Evolutionary conservation across 2,329 filamentous ascomycete species (phyloP).

Genomic region (Phyllosticta citribraziliensis): DNA sequence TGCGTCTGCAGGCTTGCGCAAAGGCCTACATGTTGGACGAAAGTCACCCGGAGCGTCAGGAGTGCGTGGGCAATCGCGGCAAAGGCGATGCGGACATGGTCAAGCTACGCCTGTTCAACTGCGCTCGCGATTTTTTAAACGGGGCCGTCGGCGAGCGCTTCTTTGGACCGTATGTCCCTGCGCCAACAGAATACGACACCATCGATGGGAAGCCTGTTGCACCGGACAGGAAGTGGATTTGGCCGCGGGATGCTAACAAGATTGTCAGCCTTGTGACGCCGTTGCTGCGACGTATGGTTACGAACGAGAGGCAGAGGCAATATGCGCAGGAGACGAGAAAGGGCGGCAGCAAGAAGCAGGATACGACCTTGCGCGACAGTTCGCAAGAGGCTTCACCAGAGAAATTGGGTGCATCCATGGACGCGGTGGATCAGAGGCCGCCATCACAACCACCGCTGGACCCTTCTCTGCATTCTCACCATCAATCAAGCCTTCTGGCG

Average conservation of each 20-base stretch:
- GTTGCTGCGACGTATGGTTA: constrained; percentile 48
- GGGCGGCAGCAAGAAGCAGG: constrained; percentile 28
- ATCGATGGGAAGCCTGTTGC: constrained; percentile 33
- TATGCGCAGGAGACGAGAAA: constrained; percentile 49
- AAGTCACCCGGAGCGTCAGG: constrained; percentile 44
- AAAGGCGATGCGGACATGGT: constrained; percentile 48
- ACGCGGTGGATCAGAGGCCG: constrained; percentile 12
- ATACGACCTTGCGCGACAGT: constrained; percentile 9
- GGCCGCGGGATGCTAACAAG: constrained; percentile 46
- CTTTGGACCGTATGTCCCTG: constrained; percentile 32
- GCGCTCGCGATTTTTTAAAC: constrained; percentile 43
- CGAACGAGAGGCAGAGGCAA: constrained; percentile 48
- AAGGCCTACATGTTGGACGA: constrained; percentile 49
- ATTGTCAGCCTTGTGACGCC: constrained; percentile 50
- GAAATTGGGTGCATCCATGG: neutral
- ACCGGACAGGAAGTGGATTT: constrained; percentile 33
- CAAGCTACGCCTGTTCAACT: constrained; percentile 47
- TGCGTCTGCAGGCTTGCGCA: constrained; percentile 45
- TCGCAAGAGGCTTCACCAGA: constrained; percentile 1
- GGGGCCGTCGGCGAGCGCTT: constrained; percentile 43
- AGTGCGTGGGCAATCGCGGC: constrained; percentile 48
- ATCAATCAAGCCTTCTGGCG: neutral
- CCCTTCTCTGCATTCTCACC: neutral
- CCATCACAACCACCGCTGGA: constrained; percentile 4
- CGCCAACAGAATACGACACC: constrained; percentile 17